Evolutionary conservation across 2,329 filamentous ascomycete genomes (phyloP).

Genomic region (Colletotrichum horii): DNA sequence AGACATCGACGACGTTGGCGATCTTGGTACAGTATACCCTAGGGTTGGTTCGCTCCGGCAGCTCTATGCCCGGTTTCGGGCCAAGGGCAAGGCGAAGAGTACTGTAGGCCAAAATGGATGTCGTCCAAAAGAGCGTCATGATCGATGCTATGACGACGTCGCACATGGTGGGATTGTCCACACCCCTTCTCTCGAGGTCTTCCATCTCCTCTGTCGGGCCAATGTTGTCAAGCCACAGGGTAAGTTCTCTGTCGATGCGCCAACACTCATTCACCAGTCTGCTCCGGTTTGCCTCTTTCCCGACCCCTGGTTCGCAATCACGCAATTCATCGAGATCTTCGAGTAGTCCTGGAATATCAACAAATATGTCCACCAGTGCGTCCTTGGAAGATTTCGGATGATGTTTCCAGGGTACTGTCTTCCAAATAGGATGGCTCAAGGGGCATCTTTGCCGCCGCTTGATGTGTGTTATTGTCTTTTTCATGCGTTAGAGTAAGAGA

Average conservation of each 20-base stretch:
- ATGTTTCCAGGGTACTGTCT: conserved; percentile 33
- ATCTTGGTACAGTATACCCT: conserved; percentile 19
- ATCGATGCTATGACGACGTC: conserved; percentile 14
- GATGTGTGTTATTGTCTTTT: conserved; percentile 14
- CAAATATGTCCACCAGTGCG: conserved; percentile 33
- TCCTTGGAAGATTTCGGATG: conserved; percentile 33
- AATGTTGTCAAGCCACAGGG: conserved; percentile 8
- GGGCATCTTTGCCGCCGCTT: conserved; percentile 25
- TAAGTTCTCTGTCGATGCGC: conserved; percentile 13
- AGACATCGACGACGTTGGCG: conserved; percentile 16
- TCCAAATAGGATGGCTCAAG: conserved; percentile 34
- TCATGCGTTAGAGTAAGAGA: not conserved
- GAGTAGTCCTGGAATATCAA: conserved; percentile 31
- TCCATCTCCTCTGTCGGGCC: not conserved
- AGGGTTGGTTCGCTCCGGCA: conserved; percentile 12
- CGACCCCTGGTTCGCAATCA: not conserved
- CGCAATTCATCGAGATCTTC: conserved; percentile 30
- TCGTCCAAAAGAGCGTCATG: conserved; percentile 18
- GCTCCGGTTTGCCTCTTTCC: not conserved
- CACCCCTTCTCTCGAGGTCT: not conserved
- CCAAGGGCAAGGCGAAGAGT: conserved; percentile 14
- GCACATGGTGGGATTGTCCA: conserved; percentile 3
- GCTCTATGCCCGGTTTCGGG: not conserved
- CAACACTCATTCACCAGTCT: conserved; percentile 15
- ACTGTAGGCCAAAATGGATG: conserved; percentile 16